Percentiles rank a stretch among this genome's conserved stretches.
Evolutionary conservation across 2,329 filamentous ascomycete genomes (phyloP).

Genomic region (Macrophomina pseudophaseolina): DNA sequence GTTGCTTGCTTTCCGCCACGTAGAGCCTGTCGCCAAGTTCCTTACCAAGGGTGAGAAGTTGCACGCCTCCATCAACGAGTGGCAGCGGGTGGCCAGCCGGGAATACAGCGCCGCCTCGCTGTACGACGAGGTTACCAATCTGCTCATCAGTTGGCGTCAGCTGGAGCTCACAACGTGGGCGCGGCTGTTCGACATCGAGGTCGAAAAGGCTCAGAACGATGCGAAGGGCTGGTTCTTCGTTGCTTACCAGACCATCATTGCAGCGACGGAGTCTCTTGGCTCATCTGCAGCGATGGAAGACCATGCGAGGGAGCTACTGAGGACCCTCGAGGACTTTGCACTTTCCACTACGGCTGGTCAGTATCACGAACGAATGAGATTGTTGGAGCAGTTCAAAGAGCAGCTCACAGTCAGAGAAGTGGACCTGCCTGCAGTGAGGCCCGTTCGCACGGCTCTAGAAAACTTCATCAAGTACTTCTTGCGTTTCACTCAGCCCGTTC

Average conservation of each 20-base stretch:
- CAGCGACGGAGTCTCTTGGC: constrained; percentile 70
- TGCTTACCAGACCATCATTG: constrained; percentile 87
- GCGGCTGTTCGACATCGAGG: constrained; percentile 83
- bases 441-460: constrained; percentile 67
- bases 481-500: constrained; percentile 70
- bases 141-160: constrained; percentile 87
- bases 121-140: constrained; percentile 78
- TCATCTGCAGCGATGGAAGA: constrained; percentile 62
- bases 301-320: constrained; percentile 73
- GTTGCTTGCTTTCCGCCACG: constrained; percentile 75
- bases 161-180: constrained; percentile 93
- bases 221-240: constrained; percentile 96
- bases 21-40: constrained; percentile 84
- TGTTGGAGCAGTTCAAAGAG: constrained; percentile 66
- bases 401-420: constrained; percentile 68
- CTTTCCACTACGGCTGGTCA: constrained; percentile 80
- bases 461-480: constrained; percentile 80
- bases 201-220: constrained; percentile 73
- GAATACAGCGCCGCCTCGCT: constrained; percentile 72
- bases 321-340: constrained; percentile 80
- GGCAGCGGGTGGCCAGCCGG: constrained; percentile 90
- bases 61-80: constrained; percentile 84
- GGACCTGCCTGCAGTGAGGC: constrained; percentile 57
- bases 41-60: constrained; percentile 87
- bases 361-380: constrained; percentile 71